Evolutionary conservation across 192 early-diverging fungal species (phyloP), one percentile per base, ranked within the genome.

Genomic region (Linnemannia exigua): DNA sequence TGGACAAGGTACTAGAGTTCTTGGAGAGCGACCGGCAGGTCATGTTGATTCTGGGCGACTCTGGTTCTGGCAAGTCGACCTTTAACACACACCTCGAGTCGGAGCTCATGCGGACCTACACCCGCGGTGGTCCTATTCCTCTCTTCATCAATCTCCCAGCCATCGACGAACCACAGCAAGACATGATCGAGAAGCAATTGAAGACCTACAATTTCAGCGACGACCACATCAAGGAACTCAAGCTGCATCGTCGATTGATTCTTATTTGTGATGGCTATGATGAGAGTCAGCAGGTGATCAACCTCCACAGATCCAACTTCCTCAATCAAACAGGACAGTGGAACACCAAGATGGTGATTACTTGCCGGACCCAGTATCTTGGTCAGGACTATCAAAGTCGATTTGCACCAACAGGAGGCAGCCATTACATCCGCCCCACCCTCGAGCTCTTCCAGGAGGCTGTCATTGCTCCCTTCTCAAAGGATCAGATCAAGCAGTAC

Each of bases 11-110:
- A 0, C 5, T 3, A 16, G 69, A 70, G 12, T 70, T 70, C 36
- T 46, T 70, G 58, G 20, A 14, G 16, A 20, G 16, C 58, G 58
- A 61, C 20, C 22, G 58, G 16, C 58, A 61, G 4, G 58, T 61
- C 2, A 25, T 61, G 22, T 2, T 61, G 58, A 17, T 61, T 20
- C 58, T 61, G 58, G 69, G 69, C 8, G 69, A 70, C 41, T 70
- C 69, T 41, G 69, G 69, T 41, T 35, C 69, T 19, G 69, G 69
- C 36, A 70, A 70, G 41, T 70, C 69, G 41, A 70, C 41, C 14
- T 70, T 70, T 37, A 70, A 70, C 69, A 70, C 5, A 3, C 38
- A 70, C 20, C 38, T 70, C 41, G 69, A 70, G 38, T 25, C 36
- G 17, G 38, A 70, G 41, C 69, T 70, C 1, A 44, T 35, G 69